A percentile compares a stretch with the other conserved stretches of the same genome.
Evolutionary conservation across 495 filamentous ascomycete species (phyloP).

Genomic region (Penicillium daleae): DNA sequence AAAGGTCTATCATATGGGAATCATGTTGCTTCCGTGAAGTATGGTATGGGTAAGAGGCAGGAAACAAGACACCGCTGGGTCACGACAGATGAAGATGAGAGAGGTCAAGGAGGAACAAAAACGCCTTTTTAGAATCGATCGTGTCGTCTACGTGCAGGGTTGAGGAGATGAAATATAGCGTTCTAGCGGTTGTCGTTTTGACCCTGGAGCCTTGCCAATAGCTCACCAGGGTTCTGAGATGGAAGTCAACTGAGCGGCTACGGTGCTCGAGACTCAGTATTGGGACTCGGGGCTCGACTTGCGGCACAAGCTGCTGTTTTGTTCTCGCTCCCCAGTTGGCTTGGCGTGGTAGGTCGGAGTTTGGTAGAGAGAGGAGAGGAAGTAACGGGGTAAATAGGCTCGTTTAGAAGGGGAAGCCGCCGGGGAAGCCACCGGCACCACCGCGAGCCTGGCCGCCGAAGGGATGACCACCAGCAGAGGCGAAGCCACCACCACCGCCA

Average conservation of each 20-base stretch:
- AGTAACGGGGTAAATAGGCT: conserved; percentile 2
- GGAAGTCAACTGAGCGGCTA: not conserved
- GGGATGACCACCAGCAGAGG: conserved; percentile 47
- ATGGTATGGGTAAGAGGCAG: conserved; percentile 7
- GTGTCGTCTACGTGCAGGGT: conserved; percentile 1
- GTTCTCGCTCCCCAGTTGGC: not conserved
- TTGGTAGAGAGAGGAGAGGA: not conserved
- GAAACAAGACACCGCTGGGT: not conserved
- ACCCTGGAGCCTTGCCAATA: too few species aligned
- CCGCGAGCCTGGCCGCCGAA: conserved; percentile 42
- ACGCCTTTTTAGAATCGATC: conserved; percentile 9
- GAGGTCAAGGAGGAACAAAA: not conserved
- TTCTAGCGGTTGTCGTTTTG: not conserved
- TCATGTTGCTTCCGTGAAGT: conserved; percentile 16
- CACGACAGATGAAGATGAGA: conserved; percentile 4
- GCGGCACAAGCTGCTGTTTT: not conserved
- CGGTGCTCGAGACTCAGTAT: not conserved
- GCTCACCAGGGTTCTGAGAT: not conserved
- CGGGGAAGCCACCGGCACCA: conserved; percentile 42
- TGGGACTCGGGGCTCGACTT: not conserved
- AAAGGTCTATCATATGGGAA: conserved; percentile 21
- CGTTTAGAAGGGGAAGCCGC: conserved; percentile 47
- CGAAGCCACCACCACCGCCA: conserved; percentile 47
- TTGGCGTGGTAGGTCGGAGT: not conserved
- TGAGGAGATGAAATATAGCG: not conserved